These are phyloP conservation scores for Schoenoplectus tabernaemontani DNA, from an alignment of 202 grass and related monocot genomes.

Conservation along the genomic window DNA sequence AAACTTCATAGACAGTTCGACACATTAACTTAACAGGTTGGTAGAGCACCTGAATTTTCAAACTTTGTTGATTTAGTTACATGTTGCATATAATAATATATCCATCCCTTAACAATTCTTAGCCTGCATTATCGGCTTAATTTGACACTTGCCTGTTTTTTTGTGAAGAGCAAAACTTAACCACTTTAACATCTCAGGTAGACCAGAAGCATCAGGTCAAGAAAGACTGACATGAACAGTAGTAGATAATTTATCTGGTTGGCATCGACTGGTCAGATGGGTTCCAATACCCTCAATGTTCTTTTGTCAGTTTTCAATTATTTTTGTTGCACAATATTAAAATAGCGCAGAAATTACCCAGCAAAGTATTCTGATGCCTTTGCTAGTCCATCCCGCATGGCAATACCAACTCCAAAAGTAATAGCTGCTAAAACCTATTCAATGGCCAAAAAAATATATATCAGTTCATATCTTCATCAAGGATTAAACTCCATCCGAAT, in stretches of 20 bases:
- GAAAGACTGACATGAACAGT: background rate
- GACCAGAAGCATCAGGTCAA: background rate
- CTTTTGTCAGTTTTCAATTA: background rate
- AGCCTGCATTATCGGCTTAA: background rate
- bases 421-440: slow-evolving; percentile 61
- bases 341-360: slow-evolving; percentile 44
- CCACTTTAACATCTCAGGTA: background rate
- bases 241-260: no score
- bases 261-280: no score
- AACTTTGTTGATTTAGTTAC: background rate
- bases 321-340: background rate
- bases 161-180: background rate
- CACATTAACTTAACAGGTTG: background rate
- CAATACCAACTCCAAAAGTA: slow-evolving; percentile 65
- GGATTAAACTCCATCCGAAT: background rate
- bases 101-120: background rate
- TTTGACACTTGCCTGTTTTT: background rate
- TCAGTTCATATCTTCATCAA: background rate
- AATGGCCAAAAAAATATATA: slow-evolving; percentile 17
- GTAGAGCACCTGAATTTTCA: background rate
- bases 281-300: background rate
- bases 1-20: background rate
- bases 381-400: slow-evolving; percentile 46
- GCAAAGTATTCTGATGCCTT: slow-evolving; percentile 92
- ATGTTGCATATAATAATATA: background rate